These are phyloP conservation scores for Cladophialophora psammophila DNA, from an alignment of 2,329 filamentous ascomycete species.

Conservation along the genomic window DNA sequence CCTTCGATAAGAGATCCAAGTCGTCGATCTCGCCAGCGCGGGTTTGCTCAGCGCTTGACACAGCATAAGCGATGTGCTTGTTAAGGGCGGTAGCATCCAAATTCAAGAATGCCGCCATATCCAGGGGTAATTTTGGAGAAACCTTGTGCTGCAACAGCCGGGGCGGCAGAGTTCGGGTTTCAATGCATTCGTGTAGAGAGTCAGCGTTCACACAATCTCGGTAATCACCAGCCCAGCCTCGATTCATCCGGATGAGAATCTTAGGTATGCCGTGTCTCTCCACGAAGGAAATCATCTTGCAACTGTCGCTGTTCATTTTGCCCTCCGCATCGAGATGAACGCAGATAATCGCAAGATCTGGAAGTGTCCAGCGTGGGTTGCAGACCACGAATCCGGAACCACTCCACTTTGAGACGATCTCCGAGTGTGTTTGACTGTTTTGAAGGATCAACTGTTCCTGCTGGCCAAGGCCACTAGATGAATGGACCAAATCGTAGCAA, in stretches of 20 bases:
- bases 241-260: slow-evolving; percentile 55
- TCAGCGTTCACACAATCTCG: slow-evolving; percentile 40
- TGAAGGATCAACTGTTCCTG: slow-evolving; percentile 44
- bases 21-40: background rate
- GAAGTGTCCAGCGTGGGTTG: slow-evolving; percentile 53
- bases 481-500: slow-evolving; percentile 47
- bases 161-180: slow-evolving; percentile 37
- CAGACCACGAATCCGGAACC: slow-evolving; percentile 49
- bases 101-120: slow-evolving; percentile 56
- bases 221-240: slow-evolving; percentile 47
- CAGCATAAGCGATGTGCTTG: slow-evolving; percentile 54
- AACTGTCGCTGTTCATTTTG: slow-evolving; percentile 40
- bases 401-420: slow-evolving; percentile 49
- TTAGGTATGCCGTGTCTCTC: slow-evolving; percentile 53
- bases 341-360: slow-evolving; percentile 57
- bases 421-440: slow-evolving; percentile 40
- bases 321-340: slow-evolving; percentile 42
- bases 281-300: slow-evolving; percentile 49
- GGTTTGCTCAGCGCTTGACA: slow-evolving; percentile 6
- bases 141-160: slow-evolving; percentile 4
- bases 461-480: background rate
- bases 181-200: slow-evolving; percentile 53
- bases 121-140: slow-evolving; percentile 52
- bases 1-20: background rate
- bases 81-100: slow-evolving; percentile 57